Conservation (phyloP, 106 monocot genomes). For the Acorus gramineus region DNA sequence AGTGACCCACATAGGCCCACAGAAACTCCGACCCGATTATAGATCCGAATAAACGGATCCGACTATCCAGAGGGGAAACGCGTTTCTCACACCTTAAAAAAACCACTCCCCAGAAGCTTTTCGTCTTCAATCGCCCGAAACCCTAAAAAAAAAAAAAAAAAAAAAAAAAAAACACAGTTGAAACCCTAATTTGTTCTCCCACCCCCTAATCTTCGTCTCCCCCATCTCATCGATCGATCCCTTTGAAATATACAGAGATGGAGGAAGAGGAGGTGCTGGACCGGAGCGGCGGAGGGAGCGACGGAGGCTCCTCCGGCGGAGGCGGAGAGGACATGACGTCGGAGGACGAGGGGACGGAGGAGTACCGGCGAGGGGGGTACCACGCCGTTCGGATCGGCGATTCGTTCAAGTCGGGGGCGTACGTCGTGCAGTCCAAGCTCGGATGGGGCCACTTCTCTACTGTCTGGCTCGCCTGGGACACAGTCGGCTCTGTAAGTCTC, state of each 20-base stretch:
- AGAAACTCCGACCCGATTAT: too few species aligned
- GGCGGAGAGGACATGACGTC: slow-evolving; percentile 48
- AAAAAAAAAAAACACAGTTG: too few species aligned
- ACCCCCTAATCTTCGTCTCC: too few species aligned
- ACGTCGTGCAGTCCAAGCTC: slow-evolving; percentile 93
- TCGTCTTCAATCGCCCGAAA: too few species aligned
- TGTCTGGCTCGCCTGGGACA: slow-evolving; percentile 99
- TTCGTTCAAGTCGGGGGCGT: slow-evolving; percentile 86
- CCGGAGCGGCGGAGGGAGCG: slow-evolving; percentile 19
- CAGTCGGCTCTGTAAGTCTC: slow-evolving; percentile 51
- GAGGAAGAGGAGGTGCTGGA: slow-evolving; percentile 34
- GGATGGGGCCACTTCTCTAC: slow-evolving; percentile 99
- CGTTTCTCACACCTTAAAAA: too few species aligned
- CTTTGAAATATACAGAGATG: neutral
- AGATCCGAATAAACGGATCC: too few species aligned
- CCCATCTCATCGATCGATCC: too few species aligned
- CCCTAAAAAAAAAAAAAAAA: too few species aligned
- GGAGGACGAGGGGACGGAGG: slow-evolving; percentile 96
- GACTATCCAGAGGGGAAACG: too few species aligned
- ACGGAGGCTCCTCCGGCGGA: slow-evolving; percentile 21
- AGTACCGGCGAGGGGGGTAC: slow-evolving; percentile 91
- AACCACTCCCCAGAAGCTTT: too few species aligned
- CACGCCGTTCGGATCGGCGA: slow-evolving; percentile 88
- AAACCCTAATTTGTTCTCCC: too few species aligned
- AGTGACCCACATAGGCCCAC: too few species aligned